A percentile compares a stretch with the other conserved stretches of the same genome.
phyloP scores from a whole-genome alignment of 1,284 basidiomycete species.

The Cerioporus squamosus region DNA sequence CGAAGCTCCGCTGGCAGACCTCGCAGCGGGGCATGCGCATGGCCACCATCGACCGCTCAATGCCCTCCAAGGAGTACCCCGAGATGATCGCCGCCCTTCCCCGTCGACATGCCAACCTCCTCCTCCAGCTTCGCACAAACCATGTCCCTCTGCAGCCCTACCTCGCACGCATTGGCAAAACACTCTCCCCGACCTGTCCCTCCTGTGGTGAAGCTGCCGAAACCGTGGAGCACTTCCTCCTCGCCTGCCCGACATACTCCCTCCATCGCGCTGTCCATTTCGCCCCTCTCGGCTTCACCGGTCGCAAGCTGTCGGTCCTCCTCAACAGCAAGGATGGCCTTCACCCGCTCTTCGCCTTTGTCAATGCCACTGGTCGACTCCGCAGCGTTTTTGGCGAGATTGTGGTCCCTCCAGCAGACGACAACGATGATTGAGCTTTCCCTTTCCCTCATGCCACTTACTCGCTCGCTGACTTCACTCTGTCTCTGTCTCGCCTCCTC shows the following conservation, averaged over 20 bases:
- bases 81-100: constrained; percentile 3
- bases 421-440: too few species aligned
- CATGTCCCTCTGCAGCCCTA: constrained; percentile 32
- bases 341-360: background rate
- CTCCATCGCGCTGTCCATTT: constrained; percentile 4
- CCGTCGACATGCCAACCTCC: constrained; percentile 21
- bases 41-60: constrained; percentile 1
- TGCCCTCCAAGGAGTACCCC: constrained; percentile 11
- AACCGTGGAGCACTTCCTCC: constrained; percentile 32
- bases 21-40: background rate
- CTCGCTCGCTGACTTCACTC: too few species aligned
- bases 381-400: background rate
- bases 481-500: too few species aligned
- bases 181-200: constrained; percentile 28
- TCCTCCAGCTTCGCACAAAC: constrained; percentile 35
- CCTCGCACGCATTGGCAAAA: constrained; percentile 27
- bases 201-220: constrained; percentile 24
- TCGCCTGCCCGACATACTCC: constrained; percentile 23
- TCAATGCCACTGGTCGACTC: constrained; percentile 1
- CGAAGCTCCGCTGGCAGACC: constrained; percentile 1
- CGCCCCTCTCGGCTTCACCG: constrained; percentile 1
- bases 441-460: too few species aligned
- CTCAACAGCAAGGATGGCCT: background rate
- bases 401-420: constrained; percentile 6
- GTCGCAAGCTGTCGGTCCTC: background rate